A percentile compares a stretch with the other conserved stretches of the same genome.
These are phyloP conservation scores for Aureobasidium uvarum DNA, from an alignment of 2,329 filamentous ascomycete species.

Conservation along the genomic window DNA sequence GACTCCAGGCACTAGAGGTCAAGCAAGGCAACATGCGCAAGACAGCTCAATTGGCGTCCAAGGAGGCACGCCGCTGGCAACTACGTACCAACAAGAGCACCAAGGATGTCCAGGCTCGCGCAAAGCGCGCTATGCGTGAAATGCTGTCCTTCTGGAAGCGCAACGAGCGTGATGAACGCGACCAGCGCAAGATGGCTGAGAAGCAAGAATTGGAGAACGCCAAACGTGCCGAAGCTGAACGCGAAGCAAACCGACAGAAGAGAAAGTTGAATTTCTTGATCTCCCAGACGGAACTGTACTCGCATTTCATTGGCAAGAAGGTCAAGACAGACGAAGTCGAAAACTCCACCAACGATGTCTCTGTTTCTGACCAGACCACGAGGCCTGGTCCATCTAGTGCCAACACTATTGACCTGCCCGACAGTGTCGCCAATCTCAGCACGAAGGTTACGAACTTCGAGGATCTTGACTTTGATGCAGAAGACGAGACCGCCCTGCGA, in stretches of 20 bases:
- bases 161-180: conserved; percentile 95
- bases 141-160: conserved; percentile 99
- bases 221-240: conserved; percentile 93
- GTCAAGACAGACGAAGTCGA: conserved; percentile 97
- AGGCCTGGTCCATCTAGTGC: conserved; percentile 41
- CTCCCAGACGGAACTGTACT: conserved; percentile 97
- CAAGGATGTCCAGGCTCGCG: conserved; percentile 94
- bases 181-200: conserved; percentile 89
- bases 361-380: conserved; percentile 53
- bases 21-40: conserved; percentile 97
- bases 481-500: conserved; percentile 78
- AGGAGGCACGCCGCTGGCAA: conserved; percentile 97
- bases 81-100: conserved; percentile 96
- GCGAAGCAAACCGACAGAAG: conserved; percentile 95
- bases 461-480: conserved; percentile 91
- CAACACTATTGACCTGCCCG: conserved; percentile 50
- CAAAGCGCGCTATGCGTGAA: conserved; percentile 97
- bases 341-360: conserved; percentile 77
- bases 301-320: conserved; percentile 99
- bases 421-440: conserved; percentile 51
- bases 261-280: conserved; percentile 99
- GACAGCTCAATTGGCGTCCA: conserved; percentile 92
- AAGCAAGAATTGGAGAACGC: conserved; percentile 95
- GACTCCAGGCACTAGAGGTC: conserved; percentile 77
- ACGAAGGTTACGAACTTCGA: conserved; percentile 89